These are phyloP conservation scores for Phycomyces nitens DNA, from an alignment of 192 early-diverging fungal species.

Conservation along the genomic window DNA sequence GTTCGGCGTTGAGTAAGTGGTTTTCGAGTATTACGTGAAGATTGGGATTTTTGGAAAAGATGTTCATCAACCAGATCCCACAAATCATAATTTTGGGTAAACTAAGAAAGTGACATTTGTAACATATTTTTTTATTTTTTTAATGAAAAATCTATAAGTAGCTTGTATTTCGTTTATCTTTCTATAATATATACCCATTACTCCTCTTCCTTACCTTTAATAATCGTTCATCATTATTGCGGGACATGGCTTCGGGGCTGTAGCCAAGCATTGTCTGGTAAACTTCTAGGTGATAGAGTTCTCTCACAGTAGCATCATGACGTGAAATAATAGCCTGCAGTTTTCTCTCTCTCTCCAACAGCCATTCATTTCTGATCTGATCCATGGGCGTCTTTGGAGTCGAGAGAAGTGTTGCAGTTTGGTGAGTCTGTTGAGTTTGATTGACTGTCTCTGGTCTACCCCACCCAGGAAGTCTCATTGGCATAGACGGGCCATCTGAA, in stretches of 20 bases:
- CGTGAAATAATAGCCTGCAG: constrained; percentile 46
- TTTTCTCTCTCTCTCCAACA: constrained; percentile 37
- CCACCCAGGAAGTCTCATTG: background rate
- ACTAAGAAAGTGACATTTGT: constrained; percentile 19
- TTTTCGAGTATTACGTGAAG: constrained; percentile 41
- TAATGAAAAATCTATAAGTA: background rate
- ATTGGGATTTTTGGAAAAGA: constrained; percentile 35
- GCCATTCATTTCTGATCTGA: constrained; percentile 24
- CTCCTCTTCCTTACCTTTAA: constrained; percentile 20
- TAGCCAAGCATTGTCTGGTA: constrained; percentile 47
- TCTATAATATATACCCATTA: background rate
- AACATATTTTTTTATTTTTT: too few relatives aligned
- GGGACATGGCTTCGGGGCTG: constrained; percentile 46
- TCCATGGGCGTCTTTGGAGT: constrained; percentile 46
- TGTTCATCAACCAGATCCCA: constrained; percentile 50
- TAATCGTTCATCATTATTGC: constrained; percentile 53
- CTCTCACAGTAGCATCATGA: constrained; percentile 52
- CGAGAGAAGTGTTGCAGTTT: constrained; percentile 1
- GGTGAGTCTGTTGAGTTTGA: background rate
- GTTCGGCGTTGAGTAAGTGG: constrained; percentile 40
- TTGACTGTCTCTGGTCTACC: background rate
- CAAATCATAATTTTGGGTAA: constrained; percentile 37
- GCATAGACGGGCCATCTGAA: background rate
- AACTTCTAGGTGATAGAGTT: constrained; percentile 57
- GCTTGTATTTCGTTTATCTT: background rate